Conservation (phyloP, 2,329 filamentous ascomycete genomes). For the Botryosphaeria dothidea region DNA sequence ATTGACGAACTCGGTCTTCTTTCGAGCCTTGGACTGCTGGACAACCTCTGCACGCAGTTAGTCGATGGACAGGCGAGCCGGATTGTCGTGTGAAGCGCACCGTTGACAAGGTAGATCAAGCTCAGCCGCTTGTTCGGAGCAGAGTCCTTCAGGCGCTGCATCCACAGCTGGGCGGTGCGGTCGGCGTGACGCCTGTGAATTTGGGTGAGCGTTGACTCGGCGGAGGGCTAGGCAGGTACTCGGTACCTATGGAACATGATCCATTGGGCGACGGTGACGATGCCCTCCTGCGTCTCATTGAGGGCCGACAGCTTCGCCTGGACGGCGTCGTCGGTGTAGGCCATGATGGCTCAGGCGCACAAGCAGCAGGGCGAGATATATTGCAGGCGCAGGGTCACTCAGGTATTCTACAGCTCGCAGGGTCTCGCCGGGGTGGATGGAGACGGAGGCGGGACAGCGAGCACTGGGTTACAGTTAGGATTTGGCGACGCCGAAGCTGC, state of each 20-base stretch:
- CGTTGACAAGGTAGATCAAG: slow-evolving; percentile 92
- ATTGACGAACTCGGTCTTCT: slow-evolving; percentile 87
- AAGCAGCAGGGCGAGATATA: slow-evolving; percentile 18
- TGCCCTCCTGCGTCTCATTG: slow-evolving; percentile 97
- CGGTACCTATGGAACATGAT: slow-evolving; percentile 96
- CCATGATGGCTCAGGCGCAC: slow-evolving; percentile 57
- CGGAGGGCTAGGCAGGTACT: not conserved
- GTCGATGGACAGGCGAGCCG: not conserved
- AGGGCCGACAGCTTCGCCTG: slow-evolving; percentile 91
- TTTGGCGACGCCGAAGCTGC: not conserved
- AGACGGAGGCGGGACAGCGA: not conserved
- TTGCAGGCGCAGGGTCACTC: slow-evolving; percentile 27
- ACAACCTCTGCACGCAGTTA: slow-evolving; percentile 70
- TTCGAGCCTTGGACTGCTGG: slow-evolving; percentile 90
- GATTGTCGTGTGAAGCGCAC: slow-evolving; percentile 52
- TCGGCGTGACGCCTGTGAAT: slow-evolving; percentile 81
- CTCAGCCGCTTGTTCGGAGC: slow-evolving; percentile 83
- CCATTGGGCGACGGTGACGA: slow-evolving; percentile 96
- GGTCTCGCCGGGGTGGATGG: not conserved
- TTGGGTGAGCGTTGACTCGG: not conserved
- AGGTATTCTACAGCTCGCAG: slow-evolving; percentile 19
- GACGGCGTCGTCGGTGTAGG: slow-evolving; percentile 94
- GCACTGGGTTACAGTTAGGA: not conserved
- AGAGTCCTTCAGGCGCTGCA: slow-evolving; percentile 85
- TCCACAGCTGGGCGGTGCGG: slow-evolving; percentile 87